Evolutionary conservation across 371 early-diverging fungal species (phyloP).

Genomic region (Apophysomyces sp.): DNA sequence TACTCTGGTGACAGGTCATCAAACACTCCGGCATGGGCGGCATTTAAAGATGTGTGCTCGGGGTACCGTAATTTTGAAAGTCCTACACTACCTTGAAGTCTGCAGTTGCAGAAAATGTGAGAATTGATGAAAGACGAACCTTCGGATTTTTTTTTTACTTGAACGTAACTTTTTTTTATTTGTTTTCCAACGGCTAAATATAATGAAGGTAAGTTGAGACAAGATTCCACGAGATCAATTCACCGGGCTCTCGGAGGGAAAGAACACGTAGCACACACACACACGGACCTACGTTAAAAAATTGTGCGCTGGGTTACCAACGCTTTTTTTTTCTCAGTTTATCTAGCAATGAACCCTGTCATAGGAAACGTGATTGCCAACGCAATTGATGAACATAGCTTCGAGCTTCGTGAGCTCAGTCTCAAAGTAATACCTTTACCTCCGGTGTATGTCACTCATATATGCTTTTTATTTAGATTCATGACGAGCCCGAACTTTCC

Average conservation of each 20-base stretch:
- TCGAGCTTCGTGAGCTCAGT: slow-evolving; percentile 50
- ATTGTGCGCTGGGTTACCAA: background rate
- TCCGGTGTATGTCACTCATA: background rate
- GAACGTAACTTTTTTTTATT: background rate
- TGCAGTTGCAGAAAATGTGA: too few relatives aligned
- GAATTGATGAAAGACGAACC: too few relatives aligned
- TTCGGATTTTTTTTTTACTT: too few relatives aligned
- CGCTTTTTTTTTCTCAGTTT: background rate
- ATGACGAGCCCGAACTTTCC: slow-evolving; percentile 64
- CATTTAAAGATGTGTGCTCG: too few relatives aligned
- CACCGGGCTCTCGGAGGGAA: slow-evolving; percentile 1
- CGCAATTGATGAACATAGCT: slow-evolving; percentile 40
- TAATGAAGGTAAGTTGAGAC: background rate
- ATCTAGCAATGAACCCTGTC: slow-evolving; percentile 6
- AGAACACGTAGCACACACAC: background rate
- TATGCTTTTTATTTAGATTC: slow-evolving; percentile 39
- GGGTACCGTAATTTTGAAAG: too few relatives aligned
- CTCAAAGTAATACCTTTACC: slow-evolving; percentile 31
- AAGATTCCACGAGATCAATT: background rate
- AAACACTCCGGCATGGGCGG: too few relatives aligned
- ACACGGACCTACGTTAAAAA: background rate
- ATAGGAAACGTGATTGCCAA: slow-evolving; percentile 26
- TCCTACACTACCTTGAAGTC: too few relatives aligned
- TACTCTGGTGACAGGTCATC: too few relatives aligned
- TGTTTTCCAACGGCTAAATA: background rate